Conservation (phyloP, 306 rosid species). For the Trifolium repens region DNA sequence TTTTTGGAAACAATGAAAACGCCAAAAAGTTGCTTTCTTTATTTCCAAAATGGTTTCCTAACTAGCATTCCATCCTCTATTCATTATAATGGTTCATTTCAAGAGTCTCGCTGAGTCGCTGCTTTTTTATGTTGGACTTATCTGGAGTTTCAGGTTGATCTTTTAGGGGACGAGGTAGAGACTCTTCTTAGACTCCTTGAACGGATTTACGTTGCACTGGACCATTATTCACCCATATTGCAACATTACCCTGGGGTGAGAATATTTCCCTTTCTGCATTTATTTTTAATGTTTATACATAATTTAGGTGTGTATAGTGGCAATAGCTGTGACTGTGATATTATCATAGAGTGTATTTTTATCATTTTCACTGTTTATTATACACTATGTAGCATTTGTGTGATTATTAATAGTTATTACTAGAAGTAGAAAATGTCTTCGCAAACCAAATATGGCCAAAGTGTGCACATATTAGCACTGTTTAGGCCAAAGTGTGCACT, state of each 20-base stretch:
- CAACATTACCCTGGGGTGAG: slow-evolving; percentile 97
- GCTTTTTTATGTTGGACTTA: slow-evolving; percentile 4
- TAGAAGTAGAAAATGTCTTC: neutral
- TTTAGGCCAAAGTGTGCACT: neutral
- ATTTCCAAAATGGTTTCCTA: too few species aligned
- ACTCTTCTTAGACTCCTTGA: slow-evolving; percentile 65
- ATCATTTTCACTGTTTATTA: neutral
- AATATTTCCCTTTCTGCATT: slow-evolving; percentile 22
- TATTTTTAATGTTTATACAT: slow-evolving; percentile 10
- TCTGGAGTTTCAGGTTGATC: slow-evolving; percentile 81
- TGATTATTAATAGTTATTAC: neutral
- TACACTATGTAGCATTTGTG: neutral
- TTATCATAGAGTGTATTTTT: neutral
- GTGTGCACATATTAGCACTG: neutral
- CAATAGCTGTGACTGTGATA: slow-evolving; percentile 4
- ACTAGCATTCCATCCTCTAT: too few species aligned
- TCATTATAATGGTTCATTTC: too few species aligned
- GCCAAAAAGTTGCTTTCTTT: too few species aligned
- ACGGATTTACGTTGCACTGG: slow-evolving; percentile 75
- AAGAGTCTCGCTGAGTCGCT: too few species aligned
- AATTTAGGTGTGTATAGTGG: slow-evolving; percentile 13
- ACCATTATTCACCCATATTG: slow-evolving; percentile 92
- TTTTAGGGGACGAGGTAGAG: slow-evolving; percentile 86
- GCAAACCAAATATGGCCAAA: neutral
- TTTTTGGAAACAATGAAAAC: too few species aligned